Evolutionary conservation across 129 eudicot species (phyloP).

Genomic region (Smallanthus sonchifolius): DNA sequence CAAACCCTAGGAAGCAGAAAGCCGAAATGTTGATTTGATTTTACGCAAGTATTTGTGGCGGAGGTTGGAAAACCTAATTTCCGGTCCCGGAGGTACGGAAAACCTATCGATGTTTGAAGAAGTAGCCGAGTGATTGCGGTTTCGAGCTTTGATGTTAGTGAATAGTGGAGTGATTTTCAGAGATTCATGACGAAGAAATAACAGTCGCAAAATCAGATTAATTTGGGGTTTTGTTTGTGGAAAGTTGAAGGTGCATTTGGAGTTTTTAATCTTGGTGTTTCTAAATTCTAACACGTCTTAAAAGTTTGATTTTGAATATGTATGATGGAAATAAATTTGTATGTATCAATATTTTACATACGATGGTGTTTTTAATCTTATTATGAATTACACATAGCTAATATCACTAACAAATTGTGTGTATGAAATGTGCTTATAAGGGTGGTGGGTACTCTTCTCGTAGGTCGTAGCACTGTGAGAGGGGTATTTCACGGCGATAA

Average conservation of each 20-base stretch:
- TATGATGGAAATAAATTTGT: too few relatives aligned
- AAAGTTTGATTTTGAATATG: too few relatives aligned
- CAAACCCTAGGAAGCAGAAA: slow-evolving; percentile 9
- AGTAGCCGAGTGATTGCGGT: not conserved
- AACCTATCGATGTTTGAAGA: not conserved
- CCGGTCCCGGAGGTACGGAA: not conserved
- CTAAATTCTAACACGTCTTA: too few relatives aligned
- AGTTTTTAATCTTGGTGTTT: too few relatives aligned
- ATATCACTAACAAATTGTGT: too few relatives aligned
- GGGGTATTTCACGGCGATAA: too few relatives aligned
- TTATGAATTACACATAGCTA: too few relatives aligned
- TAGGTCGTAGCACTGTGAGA: too few relatives aligned
- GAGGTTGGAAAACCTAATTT: not conserved
- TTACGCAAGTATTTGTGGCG: not conserved
- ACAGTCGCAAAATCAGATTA: not conserved
- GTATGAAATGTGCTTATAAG: too few relatives aligned
- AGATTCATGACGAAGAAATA: not conserved
- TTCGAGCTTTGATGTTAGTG: not conserved
- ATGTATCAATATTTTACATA: too few relatives aligned
- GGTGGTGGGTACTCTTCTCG: too few relatives aligned
- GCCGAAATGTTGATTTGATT: not conserved
- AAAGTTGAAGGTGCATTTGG: not conserved
- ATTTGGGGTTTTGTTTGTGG: not conserved
- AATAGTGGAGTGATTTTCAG: not conserved
- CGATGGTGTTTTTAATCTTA: too few relatives aligned